phyloP scores from a whole-genome alignment of 179 eudicot genomes.

The Corrigiola litoralis region DNA sequence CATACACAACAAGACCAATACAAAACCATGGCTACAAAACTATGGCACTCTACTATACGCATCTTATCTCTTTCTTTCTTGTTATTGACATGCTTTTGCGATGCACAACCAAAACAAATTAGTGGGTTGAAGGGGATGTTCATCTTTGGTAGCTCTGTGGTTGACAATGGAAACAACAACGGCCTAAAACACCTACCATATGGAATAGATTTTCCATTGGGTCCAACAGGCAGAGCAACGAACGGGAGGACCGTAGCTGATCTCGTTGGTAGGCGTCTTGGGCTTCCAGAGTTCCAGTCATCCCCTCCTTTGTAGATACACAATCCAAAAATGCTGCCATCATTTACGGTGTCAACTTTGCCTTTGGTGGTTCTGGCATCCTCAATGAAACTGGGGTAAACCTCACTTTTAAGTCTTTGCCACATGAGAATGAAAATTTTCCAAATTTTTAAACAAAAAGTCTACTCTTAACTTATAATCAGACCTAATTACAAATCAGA shows the following conservation, averaged over 20 bases:
- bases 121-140: conserved; percentile 27
- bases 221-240: conserved; percentile 29
- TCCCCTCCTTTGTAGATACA: conserved; percentile 28
- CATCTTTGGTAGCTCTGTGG: conserved; percentile 30
- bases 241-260: conserved; percentile 36
- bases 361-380: conserved; percentile 36
- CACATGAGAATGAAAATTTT: too few relatives aligned
- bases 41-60: too few relatives aligned
- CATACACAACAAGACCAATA: too few relatives aligned
- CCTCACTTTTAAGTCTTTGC: not conserved
- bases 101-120: not conserved
- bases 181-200: conserved; percentile 31
- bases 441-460: too few relatives aligned
- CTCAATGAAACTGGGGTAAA: conserved; percentile 29
- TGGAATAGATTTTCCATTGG: conserved; percentile 25
- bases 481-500: too few relatives aligned
- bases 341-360: conserved; percentile 34
- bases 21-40: too few relatives aligned
- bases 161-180: conserved; percentile 40
- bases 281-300: conserved; percentile 25
- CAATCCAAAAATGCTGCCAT: conserved; percentile 4
- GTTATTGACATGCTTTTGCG: not conserved
- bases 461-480: too few relatives aligned
- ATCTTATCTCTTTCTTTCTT: not conserved
- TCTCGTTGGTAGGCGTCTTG: conserved; percentile 15